Percentiles rank a stretch among this genome's conserved stretches.
Conservation (phyloP, 441 rosid species). For the Aleurites moluccanus region DNA sequence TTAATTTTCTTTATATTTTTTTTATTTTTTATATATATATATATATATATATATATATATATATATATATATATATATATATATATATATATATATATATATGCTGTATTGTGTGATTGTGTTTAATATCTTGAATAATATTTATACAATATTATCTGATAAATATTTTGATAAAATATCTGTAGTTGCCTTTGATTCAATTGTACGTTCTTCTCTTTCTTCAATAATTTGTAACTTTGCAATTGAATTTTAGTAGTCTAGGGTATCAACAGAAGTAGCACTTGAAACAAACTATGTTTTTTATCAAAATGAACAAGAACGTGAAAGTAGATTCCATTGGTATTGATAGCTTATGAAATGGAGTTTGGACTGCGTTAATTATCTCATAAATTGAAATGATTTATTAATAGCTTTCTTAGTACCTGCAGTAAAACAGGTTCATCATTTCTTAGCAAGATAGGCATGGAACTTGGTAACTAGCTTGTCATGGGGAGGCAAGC, state of each 20-base stretch:
- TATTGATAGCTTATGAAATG: background rate
- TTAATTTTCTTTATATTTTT: no score
- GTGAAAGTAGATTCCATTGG: background rate
- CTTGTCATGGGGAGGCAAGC: conserved; percentile 46
- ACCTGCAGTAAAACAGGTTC: background rate
- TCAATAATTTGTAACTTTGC: background rate
- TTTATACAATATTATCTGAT: background rate
- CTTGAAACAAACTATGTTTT: background rate
- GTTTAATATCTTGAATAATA: background rate
- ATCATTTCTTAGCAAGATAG: conserved; percentile 3
- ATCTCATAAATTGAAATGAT: background rate
- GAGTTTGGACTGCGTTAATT: background rate
- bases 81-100: no score
- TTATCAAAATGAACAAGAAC: background rate
- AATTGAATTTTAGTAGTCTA: background rate
- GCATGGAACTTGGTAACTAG: conserved; percentile 33
- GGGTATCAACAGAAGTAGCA: background rate
- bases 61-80: no score
- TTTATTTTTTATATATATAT: background rate
- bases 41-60: no score
- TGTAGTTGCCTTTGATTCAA: background rate
- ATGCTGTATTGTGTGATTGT: background rate
- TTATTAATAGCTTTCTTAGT: background rate
- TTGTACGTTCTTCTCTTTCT: background rate
- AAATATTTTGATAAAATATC: no score